Conservation (phyloP, 2,329 filamentous ascomycete genomes). For the Claviceps humidiphila region DNA sequence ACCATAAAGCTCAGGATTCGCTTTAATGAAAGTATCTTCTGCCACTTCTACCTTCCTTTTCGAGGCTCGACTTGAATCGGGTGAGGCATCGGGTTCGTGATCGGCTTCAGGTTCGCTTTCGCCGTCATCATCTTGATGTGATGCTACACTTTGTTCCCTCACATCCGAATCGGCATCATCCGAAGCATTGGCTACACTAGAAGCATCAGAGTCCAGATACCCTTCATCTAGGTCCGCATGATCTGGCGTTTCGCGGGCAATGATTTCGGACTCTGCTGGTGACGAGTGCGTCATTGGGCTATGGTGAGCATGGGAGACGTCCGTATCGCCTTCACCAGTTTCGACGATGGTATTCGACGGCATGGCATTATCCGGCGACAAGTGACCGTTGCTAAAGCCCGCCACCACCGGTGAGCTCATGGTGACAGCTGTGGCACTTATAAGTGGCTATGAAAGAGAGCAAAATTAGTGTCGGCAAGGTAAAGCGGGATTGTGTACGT, state of each 20-base stretch:
- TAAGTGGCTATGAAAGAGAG: slow-evolving; percentile 31
- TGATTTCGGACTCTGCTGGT: slow-evolving; percentile 26
- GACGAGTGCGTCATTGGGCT: slow-evolving; percentile 35
- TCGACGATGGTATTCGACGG: slow-evolving; percentile 25
- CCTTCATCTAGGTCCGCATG: slow-evolving; percentile 25
- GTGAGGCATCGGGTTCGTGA: slow-evolving; percentile 53
- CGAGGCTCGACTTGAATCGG: slow-evolving; percentile 51
- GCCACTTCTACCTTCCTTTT: slow-evolving; percentile 62
- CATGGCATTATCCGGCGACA: slow-evolving; percentile 38
- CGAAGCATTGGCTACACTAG: slow-evolving; percentile 41
- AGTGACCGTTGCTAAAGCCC: slow-evolving; percentile 54
- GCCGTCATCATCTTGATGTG: slow-evolving; percentile 30
- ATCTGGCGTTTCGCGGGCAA: slow-evolving; percentile 27
- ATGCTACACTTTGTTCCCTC: slow-evolving; percentile 44
- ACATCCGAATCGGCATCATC: slow-evolving; percentile 62
- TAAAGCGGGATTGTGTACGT: slow-evolving; percentile 5
- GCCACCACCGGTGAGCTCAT: slow-evolving; percentile 50
- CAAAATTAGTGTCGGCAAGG: slow-evolving; percentile 23
- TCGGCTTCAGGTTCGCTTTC: slow-evolving; percentile 44
- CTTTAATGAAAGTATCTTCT: slow-evolving; percentile 73
- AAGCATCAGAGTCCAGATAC: slow-evolving; percentile 32
- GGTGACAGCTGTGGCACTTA: slow-evolving; percentile 46
- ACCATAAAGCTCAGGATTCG: slow-evolving; percentile 91
- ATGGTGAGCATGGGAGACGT: slow-evolving; percentile 60
- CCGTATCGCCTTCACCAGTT: slow-evolving; percentile 43